These are phyloP conservation scores for Entelexis paramagnoliae DNA, from an alignment of 1,139 yeast genomes.

Conservation along the genomic window DNA sequence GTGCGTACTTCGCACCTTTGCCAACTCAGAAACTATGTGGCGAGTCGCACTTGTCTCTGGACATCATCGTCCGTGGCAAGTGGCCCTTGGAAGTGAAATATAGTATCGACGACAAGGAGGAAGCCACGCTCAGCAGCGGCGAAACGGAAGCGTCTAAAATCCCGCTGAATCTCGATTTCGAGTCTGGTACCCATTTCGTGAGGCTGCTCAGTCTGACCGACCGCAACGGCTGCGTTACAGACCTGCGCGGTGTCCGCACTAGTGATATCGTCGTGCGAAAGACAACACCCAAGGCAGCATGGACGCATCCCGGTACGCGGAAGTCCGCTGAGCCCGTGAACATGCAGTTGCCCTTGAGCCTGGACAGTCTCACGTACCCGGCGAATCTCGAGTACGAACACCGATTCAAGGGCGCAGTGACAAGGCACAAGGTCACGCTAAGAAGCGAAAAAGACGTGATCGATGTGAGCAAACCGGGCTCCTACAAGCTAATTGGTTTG, in stretches of 20 bases:
- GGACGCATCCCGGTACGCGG: constrained; percentile 36
- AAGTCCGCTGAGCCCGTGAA: constrained; percentile 30
- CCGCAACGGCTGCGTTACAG: constrained; percentile 62
- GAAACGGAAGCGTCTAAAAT: constrained; percentile 44
- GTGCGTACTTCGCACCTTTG: constrained; percentile 25
- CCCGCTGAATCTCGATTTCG: constrained; percentile 37
- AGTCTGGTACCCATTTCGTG: constrained; percentile 62
- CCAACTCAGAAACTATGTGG: constrained; percentile 16
- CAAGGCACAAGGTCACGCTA: constrained; percentile 4
- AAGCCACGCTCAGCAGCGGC: constrained; percentile 15
- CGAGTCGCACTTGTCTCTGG: constrained; percentile 33
- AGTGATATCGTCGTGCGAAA: constrained; percentile 51
- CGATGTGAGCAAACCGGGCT: constrained; percentile 18
- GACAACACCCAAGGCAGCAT: constrained; percentile 51
- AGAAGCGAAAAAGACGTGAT: constrained; percentile 3
- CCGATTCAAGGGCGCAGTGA: background rate
- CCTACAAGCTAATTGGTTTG: constrained; percentile 17
- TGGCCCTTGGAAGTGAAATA: constrained; percentile 67
- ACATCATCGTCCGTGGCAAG: constrained; percentile 59
- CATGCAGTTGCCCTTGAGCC: constrained; percentile 49
- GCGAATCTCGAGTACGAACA: constrained; percentile 15
- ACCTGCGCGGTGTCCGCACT: constrained; percentile 43
- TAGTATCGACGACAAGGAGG: constrained; percentile 35
- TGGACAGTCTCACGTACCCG: constrained; percentile 39
- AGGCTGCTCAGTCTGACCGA: constrained; percentile 58